Base-by-base conservation (phyloP, 2,329 filamentous ascomycete genomes). In the Chaetomiaceae sp. region DNA sequence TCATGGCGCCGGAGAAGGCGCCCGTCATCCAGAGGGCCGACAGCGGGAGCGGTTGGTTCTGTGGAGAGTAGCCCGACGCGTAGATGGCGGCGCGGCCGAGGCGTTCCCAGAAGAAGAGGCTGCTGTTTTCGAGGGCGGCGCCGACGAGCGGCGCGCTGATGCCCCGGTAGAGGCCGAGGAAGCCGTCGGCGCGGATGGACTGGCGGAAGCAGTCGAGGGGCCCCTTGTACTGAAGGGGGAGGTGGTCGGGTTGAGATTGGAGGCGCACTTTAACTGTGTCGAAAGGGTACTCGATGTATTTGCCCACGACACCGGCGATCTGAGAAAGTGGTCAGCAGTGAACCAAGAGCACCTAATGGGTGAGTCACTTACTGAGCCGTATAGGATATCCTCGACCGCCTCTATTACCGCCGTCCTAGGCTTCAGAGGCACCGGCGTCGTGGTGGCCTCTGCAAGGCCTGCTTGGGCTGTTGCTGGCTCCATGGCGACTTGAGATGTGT, bases 251-350 rank as follows among this genome's bases (percentile, higher is more conserved):
- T 68, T 97, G 92, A n/a, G 92, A 93, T 68, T 99, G 93, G 10
- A 99, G 81, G 35, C 93, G 87, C 54, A 99, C 93, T 72, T 99
- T 99, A 68, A 99, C 85, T 0, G 93, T 99, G 71, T 99, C 93
- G 71, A 99, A 99, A 20, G 93, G 93, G 67, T 96, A 99, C 68
- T 99, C 93, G 65, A 99, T 92, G 68, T 92, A 89, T 74, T 97
- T 99, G 56, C 92, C 92, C 31, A 89, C 84, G 53, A 95, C 82
- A 54, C 93, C 93, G 49, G 92, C 91, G 53, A 81, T 69, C 87
- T 90, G 58, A 1, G 7, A 5, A 19, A 9, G 17, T 10, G 51
- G 61, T 53, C 64, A 59, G 39, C n/a, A 25, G 13, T 38, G 35
- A 21, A 30, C 7, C 30, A 13, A 9, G 7, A 9, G 25, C 7